phyloP scores from a whole-genome alignment of 1,284 basidiomycete species.

The Volvariella surrecta region DNA sequence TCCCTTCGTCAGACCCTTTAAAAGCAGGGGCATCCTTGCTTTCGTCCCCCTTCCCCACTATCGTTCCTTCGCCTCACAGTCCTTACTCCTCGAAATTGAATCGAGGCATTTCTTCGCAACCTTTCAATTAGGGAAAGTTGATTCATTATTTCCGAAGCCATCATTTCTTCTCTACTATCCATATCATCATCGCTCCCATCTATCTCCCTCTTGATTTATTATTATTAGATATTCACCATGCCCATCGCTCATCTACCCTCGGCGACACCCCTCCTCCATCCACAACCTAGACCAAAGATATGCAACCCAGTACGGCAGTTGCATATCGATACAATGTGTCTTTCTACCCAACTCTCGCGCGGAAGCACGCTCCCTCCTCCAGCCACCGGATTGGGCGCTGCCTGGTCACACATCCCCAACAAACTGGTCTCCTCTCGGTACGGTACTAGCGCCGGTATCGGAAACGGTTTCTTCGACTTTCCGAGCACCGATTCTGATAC shows the following conservation, averaged over 20 bases:
- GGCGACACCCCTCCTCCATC: too few relatives aligned
- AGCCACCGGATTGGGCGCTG: not conserved
- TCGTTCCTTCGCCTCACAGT: not conserved
- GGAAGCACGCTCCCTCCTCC: not conserved
- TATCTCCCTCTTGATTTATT: too few relatives aligned
- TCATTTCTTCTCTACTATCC: too few relatives aligned
- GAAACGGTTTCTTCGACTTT: not conserved
- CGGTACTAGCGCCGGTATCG: not conserved
- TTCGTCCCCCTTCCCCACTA: not conserved
- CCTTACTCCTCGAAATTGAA: slow-evolving; percentile 1
- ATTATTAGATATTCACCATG: too few relatives aligned
- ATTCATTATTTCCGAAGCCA: too few relatives aligned
- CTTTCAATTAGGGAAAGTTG: too few relatives aligned
- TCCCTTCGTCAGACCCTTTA: not conserved
- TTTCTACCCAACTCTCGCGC: not conserved
- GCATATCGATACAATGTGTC: not conserved
- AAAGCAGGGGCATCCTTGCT: not conserved
- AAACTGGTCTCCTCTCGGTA: not conserved
- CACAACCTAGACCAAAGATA: too few relatives aligned
- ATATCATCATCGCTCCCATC: too few relatives aligned
- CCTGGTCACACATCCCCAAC: not conserved
- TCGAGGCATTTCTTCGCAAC: not conserved
- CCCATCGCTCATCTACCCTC: too few relatives aligned
- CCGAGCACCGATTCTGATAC: not conserved
- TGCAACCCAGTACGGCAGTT: not conserved